phyloP scores from a whole-genome alignment of 176 grass and related monocot species.

The Oryza australiensis region DNA sequence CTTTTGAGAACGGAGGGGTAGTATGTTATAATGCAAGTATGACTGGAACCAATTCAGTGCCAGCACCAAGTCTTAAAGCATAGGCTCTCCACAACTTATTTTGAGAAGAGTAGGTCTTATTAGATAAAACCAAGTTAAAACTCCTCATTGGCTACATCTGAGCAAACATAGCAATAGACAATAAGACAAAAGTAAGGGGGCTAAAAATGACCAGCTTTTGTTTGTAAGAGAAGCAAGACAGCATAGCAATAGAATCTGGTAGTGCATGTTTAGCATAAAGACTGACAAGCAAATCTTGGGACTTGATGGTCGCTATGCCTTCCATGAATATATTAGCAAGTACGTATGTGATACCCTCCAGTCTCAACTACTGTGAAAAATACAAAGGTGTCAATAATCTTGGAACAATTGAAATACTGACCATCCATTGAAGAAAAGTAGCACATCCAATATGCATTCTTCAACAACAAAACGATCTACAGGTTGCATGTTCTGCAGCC shows the following conservation, averaged over 20 bases:
- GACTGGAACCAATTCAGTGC: not conserved
- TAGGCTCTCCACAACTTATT: not conserved
- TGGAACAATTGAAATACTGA: slow-evolving; percentile 38
- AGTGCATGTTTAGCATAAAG: slow-evolving; percentile 14
- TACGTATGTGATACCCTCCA: slow-evolving; percentile 8
- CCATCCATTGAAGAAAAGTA: slow-evolving; percentile 99
- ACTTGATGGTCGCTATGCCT: slow-evolving; percentile 8
- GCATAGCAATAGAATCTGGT: not conserved
- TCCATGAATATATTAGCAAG: slow-evolving; percentile 22
- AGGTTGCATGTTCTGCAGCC: slow-evolving; percentile 77
- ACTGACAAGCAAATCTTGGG: slow-evolving; percentile 19
- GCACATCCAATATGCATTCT: slow-evolving; percentile 95
- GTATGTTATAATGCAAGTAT: not conserved
- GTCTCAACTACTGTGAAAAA: not conserved
- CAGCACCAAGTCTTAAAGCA: not conserved
- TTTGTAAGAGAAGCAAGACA: not conserved
- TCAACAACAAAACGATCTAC: slow-evolving; percentile 95
- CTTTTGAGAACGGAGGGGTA: too few relatives aligned
- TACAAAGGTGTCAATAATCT: slow-evolving; percentile 21
- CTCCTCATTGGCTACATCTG: not conserved
- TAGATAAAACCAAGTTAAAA: not conserved
- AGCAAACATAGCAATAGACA: not conserved
- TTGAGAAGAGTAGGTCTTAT: not conserved
- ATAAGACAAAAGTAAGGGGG: not conserved
- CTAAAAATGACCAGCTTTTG: slow-evolving; percentile 9